Evolutionary conservation across 2,329 filamentous ascomycete species (phyloP).

Genomic region (Colletotrichum ledebouriae): DNA sequence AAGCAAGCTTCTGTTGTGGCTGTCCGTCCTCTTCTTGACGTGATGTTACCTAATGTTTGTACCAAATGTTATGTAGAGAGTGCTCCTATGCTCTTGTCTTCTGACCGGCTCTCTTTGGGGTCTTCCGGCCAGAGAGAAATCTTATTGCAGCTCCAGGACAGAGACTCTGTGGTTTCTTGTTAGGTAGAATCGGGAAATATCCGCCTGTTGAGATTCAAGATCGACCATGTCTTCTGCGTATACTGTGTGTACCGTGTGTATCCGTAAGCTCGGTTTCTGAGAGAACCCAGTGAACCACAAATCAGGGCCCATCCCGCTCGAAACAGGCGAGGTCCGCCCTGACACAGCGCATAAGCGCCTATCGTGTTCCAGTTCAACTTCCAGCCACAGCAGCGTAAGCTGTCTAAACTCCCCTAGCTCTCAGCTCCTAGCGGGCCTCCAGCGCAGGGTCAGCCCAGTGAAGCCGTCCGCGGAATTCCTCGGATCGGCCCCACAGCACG

Average conservation of each 20-base stretch:
- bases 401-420: slow-evolving; percentile 7
- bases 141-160: too few species aligned
- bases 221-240: background rate
- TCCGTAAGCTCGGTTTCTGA: background rate
- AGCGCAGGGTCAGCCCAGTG: slow-evolving; percentile 9
- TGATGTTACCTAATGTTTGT: background rate
- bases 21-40: background rate
- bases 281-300: too few species aligned
- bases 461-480: slow-evolving; percentile 6
- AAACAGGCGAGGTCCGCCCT: slow-evolving; percentile 17
- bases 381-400: slow-evolving; percentile 15
- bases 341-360: slow-evolving; percentile 21
- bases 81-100: too few species aligned
- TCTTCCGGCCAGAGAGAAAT: too few species aligned
- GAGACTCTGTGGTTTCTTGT: too few species aligned
- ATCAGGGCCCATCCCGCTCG: background rate
- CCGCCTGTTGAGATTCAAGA: background rate
- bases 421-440: background rate
- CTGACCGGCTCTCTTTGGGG: too few species aligned
- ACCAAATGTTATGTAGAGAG: background rate
- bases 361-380: too few species aligned
- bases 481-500: slow-evolving; percentile 32
- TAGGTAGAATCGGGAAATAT: background rate
- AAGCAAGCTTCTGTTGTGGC: background rate
- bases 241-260: too few species aligned